phyloP scores from a whole-genome alignment of 2,329 filamentous ascomycete genomes.

The Aspergillus quadrilineatus region DNA sequence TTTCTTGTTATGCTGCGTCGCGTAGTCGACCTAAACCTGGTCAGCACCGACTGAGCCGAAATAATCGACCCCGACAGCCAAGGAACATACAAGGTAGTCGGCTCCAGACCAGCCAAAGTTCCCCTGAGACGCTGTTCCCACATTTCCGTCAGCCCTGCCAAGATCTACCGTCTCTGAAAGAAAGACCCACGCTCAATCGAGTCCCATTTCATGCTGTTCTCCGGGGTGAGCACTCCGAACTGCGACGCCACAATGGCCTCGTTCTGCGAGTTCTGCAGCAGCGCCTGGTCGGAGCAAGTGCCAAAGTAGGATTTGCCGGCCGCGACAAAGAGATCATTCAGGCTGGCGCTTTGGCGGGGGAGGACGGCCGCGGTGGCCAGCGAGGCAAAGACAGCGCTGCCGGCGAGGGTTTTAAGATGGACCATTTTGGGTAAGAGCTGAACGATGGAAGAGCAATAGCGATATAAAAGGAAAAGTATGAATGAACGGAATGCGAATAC shows the following conservation, averaged over 20 bases:
- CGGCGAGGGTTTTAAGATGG: slow-evolving; percentile 8
- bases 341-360: slow-evolving; percentile 36
- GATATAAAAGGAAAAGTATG: background rate
- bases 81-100: slow-evolving; percentile 47
- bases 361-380: slow-evolving; percentile 5
- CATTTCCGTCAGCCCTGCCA: too few species aligned
- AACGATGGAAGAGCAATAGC: background rate
- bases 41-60: background rate
- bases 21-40: slow-evolving; percentile 36
- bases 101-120: slow-evolving; percentile 58
- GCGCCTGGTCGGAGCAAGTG: slow-evolving; percentile 53
- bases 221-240: slow-evolving; percentile 64
- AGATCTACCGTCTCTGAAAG: background rate
- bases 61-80: background rate
- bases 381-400: slow-evolving; percentile 6
- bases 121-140: slow-evolving; percentile 40
- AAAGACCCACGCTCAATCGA: slow-evolving; percentile 52
- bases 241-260: slow-evolving; percentile 62
- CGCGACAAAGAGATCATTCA: slow-evolving; percentile 56
- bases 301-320: slow-evolving; percentile 68
- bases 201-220: slow-evolving; percentile 66
- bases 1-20: slow-evolving; percentile 41
- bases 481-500: too few species aligned
- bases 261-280: slow-evolving; percentile 58
- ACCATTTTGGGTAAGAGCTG: slow-evolving; percentile 6